These are phyloP conservation scores for Phytomonas sp. DNA, from an alignment of 208 protist genomes.

Conservation along the genomic window DNA sequence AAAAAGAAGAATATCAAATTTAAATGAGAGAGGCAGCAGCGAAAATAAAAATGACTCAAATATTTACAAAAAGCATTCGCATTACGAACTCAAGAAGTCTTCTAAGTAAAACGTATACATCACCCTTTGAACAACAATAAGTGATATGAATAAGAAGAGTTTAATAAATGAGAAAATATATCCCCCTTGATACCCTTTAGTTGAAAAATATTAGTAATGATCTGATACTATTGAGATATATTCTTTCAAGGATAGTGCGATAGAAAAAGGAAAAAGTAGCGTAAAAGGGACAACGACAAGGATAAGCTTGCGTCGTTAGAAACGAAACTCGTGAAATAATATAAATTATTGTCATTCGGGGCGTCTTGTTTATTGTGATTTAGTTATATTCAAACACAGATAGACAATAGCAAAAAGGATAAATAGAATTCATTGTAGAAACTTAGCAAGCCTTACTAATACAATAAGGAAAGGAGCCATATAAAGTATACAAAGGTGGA, in stretches of 20 bases:
- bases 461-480: background rate
- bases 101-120: background rate
- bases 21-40: constrained; percentile 6
- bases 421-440: background rate
- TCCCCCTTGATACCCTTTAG: background rate
- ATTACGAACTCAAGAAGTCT: background rate
- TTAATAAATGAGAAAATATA: background rate
- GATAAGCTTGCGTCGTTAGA: background rate
- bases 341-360: background rate
- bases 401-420: background rate
- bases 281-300: background rate
- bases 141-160: background rate
- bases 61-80: background rate
- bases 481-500: background rate
- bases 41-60: background rate
- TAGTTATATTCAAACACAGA: constrained; percentile 5
- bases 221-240: background rate
- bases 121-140: background rate
- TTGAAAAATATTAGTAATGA: background rate
- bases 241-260: background rate
- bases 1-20: constrained; percentile 9
- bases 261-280: background rate
- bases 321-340: background rate
- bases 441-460: background rate
- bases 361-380: background rate